Evolutionary conservation across 805 yeast species (phyloP).

Genomic region (Teunomyces tritomae): DNA sequence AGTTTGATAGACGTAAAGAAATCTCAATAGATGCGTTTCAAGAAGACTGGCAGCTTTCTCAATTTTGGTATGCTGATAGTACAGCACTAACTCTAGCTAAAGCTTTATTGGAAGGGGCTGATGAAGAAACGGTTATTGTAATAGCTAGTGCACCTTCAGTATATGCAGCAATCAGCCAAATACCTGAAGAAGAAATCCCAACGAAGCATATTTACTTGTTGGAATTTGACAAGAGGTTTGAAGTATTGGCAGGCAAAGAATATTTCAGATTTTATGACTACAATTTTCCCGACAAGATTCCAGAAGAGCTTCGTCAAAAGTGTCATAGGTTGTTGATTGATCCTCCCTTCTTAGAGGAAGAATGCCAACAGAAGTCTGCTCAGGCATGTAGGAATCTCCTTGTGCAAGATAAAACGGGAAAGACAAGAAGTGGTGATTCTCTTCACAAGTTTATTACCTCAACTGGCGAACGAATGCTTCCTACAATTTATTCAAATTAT

Average conservation of each 20-base stretch:
- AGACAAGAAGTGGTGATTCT: constrained; percentile 38
- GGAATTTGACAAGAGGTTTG: constrained; percentile 79
- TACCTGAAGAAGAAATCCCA: constrained; percentile 51
- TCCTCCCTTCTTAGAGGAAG: constrained; percentile 83
- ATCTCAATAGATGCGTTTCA: constrained; percentile 70
- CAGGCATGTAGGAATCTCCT: constrained; percentile 57
- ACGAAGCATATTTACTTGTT: constrained; percentile 69
- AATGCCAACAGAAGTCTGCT: constrained; percentile 70
- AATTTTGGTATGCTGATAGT: constrained; percentile 80
- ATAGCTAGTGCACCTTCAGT: constrained; percentile 91
- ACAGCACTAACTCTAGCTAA: constrained; percentile 70
- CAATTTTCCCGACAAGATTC: constrained; percentile 62
- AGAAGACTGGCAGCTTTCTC: constrained; percentile 94
- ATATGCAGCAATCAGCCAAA: constrained; percentile 71
- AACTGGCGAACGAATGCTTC: constrained; percentile 86
- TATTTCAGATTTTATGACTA: constrained; percentile 76
- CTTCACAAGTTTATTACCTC: constrained; percentile 62
- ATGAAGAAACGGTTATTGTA: constrained; percentile 64
- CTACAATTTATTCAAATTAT: constrained; percentile 57
- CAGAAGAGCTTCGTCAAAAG: constrained; percentile 52
- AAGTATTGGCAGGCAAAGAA: constrained; percentile 62
- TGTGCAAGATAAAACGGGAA: constrained; percentile 33
- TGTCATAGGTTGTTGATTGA: constrained; percentile 76
- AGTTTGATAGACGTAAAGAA: constrained; percentile 32
- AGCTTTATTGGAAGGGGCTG: constrained; percentile 76